A percentile compares a stretch with the other conserved stretches of the same genome.
phyloP scores from a whole-genome alignment of 169 alveolate species.

The Perkinsus olseni region DNA sequence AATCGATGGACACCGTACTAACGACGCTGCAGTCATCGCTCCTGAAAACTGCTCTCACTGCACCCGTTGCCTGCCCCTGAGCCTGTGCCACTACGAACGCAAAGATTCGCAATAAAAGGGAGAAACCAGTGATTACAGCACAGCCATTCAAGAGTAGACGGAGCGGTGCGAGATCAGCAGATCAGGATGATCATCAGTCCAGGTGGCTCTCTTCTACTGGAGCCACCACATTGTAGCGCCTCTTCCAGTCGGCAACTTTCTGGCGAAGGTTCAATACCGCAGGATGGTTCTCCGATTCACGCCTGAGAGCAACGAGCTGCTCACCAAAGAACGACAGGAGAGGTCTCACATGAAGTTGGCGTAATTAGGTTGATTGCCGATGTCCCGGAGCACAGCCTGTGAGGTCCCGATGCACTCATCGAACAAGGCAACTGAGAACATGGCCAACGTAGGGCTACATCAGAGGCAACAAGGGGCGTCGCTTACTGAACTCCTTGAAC shows the following conservation, averaged over 20 bases:
- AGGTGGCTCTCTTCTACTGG: neutral
- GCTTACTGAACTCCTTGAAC: neutral
- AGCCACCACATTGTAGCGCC: neutral
- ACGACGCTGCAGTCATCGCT: too few species aligned
- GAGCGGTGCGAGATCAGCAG: neutral
- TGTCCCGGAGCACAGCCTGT: neutral
- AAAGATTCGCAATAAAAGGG: too few species aligned
- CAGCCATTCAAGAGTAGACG: too few species aligned
- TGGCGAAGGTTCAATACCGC: neutral
- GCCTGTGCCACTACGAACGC: too few species aligned
- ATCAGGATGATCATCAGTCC: neutral
- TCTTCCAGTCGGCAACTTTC: neutral
- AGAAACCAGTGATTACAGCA: too few species aligned
- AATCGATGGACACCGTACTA: too few species aligned
- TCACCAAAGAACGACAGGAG: neutral
- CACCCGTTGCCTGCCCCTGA: too few species aligned
- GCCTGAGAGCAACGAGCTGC: neutral
- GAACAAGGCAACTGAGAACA: neutral
- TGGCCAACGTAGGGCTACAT: too few species aligned
- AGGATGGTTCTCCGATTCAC: neutral
- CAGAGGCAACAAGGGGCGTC: neutral
- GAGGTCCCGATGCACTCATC: neutral
- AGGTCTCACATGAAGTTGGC: neutral
- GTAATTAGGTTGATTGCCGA: neutral
- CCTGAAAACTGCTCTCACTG: too few species aligned